phyloP scores from a whole-genome alignment of 768 basidiomycete genomes.

The Chalciporus pseudorubinellus region DNA sequence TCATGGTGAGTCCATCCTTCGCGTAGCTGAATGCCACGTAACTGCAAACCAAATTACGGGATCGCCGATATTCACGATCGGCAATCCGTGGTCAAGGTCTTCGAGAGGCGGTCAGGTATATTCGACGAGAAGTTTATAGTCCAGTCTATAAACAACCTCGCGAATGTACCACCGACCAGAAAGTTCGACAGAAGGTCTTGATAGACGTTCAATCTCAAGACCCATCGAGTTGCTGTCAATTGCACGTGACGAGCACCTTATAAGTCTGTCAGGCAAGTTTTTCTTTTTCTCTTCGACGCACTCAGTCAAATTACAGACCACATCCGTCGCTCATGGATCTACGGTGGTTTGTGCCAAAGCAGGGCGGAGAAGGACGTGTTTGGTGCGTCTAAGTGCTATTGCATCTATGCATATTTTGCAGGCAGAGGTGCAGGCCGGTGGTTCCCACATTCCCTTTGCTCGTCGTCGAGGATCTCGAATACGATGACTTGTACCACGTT shows the following conservation, averaged over 20 bases:
- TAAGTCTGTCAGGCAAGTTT: neutral
- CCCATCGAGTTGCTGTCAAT: no score
- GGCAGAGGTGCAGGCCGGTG: conserved; percentile 30
- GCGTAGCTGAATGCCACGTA: no score
- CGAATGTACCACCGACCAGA: no score
- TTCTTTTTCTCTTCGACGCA: conserved; percentile 21
- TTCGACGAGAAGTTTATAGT: no score
- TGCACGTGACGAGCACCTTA: conserved; percentile 11
- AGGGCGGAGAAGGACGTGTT: conserved; percentile 29
- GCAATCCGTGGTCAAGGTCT: no score
- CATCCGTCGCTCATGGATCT: conserved; percentile 6
- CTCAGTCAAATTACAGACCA: conserved; percentile 36
- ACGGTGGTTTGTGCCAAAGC: conserved; percentile 35
- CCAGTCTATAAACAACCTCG: no score
- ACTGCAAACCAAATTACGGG: no score
- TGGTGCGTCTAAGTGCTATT: conserved; percentile 31
- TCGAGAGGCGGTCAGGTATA: no score
- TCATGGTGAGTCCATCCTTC: no score
- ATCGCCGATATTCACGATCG: no score
- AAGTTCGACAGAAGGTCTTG: no score
- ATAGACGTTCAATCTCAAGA: no score
- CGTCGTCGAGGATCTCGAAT: neutral
- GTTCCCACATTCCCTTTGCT: conserved; percentile 22
- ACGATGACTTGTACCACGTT: neutral
- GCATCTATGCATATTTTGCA: conserved; percentile 21